phyloP scores from a whole-genome alignment of 2,329 filamentous ascomycete species.

The Alternaria sp. region DNA sequence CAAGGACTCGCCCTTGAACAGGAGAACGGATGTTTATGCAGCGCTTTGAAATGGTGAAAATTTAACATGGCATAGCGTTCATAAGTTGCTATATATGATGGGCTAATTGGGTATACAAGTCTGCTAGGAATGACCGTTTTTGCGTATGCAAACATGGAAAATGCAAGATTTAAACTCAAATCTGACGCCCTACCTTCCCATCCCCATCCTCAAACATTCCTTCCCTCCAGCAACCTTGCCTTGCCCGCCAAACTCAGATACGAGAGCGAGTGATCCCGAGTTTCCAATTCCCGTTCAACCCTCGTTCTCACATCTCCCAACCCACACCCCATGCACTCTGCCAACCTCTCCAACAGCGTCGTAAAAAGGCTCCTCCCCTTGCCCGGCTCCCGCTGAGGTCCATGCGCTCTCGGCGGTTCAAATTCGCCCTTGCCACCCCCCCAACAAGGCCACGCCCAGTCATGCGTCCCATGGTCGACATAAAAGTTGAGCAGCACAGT shows the following conservation, averaged over 20 bases:
- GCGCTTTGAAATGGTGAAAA: slow-evolving; percentile 24
- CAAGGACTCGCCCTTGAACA: slow-evolving; percentile 64
- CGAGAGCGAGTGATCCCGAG: slow-evolving; percentile 29
- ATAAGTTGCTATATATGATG: not conserved
- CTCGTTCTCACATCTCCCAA: slow-evolving; percentile 30
- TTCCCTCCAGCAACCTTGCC: slow-evolving; percentile 32
- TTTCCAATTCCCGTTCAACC: slow-evolving; percentile 30
- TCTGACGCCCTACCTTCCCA: not conserved
- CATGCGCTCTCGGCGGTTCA: slow-evolving; percentile 38
- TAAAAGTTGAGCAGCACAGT: slow-evolving; percentile 39
- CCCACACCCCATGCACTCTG: slow-evolving; percentile 24
- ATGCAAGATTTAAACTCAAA: not conserved
- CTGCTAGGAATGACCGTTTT: not conserved
- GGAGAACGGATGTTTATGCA: slow-evolving; percentile 59
- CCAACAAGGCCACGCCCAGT: slow-evolving; percentile 37
- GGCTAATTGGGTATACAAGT: not conserved
- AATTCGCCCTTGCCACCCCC: slow-evolving; percentile 30
- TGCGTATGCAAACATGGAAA: not conserved
- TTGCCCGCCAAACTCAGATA: slow-evolving; percentile 37
- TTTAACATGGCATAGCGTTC: not conserved
- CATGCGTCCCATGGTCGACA: slow-evolving; percentile 35
- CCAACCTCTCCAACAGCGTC: slow-evolving; percentile 37
- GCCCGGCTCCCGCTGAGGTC: slow-evolving; percentile 27
- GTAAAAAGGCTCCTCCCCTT: slow-evolving; percentile 31
- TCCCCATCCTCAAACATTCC: slow-evolving; percentile 27